Evolutionary conservation across 495 filamentous ascomycete species (phyloP).

Genomic region (Neurospora sp.): DNA sequence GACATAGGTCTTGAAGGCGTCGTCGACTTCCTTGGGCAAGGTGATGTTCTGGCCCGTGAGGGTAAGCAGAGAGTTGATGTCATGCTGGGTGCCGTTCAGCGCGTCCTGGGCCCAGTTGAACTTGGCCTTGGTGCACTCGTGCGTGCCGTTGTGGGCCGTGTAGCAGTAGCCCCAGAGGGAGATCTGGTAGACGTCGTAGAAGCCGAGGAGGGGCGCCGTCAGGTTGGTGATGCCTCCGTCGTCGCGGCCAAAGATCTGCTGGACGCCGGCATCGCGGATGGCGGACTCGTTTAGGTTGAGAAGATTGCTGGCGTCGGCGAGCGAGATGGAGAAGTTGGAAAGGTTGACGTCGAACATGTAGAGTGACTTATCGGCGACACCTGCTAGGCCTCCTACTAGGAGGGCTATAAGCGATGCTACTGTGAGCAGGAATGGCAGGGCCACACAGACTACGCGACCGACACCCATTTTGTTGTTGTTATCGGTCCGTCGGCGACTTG

Average conservation of each 20-base stretch:
- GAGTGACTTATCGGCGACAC: conserved; percentile 55
- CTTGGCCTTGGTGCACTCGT: conserved; percentile 47
- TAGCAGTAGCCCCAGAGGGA: conserved; percentile 83
- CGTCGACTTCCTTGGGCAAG: conserved; percentile 52
- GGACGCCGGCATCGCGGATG: not conserved
- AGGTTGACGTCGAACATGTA: conserved; percentile 65
- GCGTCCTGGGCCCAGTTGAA: conserved; percentile 69
- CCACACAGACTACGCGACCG: conserved; percentile 71
- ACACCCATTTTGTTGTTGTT: conserved; percentile 23
- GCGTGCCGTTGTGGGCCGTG: conserved; percentile 32
- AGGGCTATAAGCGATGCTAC: conserved; percentile 62
- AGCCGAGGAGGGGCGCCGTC: conserved; percentile 42
- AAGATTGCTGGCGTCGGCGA: conserved; percentile 10
- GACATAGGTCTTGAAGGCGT: conserved; percentile 60
- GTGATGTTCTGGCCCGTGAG: conserved; percentile 30
- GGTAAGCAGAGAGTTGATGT: conserved; percentile 34
- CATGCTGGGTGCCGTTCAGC: conserved; percentile 45
- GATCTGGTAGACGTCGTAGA: conserved; percentile 73
- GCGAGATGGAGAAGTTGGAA: conserved; percentile 34
- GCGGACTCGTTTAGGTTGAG: conserved; percentile 4
- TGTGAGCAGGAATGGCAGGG: conserved; percentile 66
- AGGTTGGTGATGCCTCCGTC: conserved; percentile 25
- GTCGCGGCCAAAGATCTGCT: conserved; percentile 4
- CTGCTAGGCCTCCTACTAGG: conserved; percentile 61
- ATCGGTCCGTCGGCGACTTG: not conserved